A percentile compares a stretch with the other conserved stretches of the same genome.
Conservation (phyloP, 148 eudicot genomes). For the Persicaria maculosa region DNA sequence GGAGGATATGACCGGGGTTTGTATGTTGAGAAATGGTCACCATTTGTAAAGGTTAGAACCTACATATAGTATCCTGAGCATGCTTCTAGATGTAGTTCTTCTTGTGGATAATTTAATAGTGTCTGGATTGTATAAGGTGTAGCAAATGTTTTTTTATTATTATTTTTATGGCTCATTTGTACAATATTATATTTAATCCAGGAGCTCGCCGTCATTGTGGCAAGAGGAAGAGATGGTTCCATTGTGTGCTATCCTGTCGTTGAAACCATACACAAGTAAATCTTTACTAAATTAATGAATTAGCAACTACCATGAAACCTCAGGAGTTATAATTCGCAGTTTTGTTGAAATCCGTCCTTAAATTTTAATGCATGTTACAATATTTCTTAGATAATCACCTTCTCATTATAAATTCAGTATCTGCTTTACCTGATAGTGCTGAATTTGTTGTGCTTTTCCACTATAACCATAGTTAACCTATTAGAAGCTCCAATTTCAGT, state of each 20-base stretch:
- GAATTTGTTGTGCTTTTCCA: neutral
- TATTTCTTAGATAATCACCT: neutral
- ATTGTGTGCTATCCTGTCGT: conserved; percentile 82
- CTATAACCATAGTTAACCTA: too few species aligned
- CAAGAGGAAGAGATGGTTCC: conserved; percentile 87
- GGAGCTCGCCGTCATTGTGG: conserved; percentile 96
- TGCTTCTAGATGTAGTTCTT: conserved; percentile 7
- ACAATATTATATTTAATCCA: conserved; percentile 18
- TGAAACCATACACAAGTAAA: conserved; percentile 92
- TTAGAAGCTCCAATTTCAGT: too few species aligned
- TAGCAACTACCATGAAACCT: neutral
- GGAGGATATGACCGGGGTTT: conserved; percentile 86
- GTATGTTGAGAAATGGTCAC: conserved; percentile 96
- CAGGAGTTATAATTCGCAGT: neutral
- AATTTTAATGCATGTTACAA: neutral
- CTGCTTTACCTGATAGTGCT: neutral
- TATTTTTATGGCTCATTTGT: neutral
- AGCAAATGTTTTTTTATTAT: neutral
- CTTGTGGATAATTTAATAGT: neutral
- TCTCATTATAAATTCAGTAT: neutral
- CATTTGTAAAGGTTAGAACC: conserved; percentile 81
- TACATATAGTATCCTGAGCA: neutral
- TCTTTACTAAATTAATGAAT: neutral
- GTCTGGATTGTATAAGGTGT: neutral
- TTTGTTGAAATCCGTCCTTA: neutral